Conservation (phyloP, 495 filamentous ascomycete genomes). For the Penicillium herquei region DNA sequence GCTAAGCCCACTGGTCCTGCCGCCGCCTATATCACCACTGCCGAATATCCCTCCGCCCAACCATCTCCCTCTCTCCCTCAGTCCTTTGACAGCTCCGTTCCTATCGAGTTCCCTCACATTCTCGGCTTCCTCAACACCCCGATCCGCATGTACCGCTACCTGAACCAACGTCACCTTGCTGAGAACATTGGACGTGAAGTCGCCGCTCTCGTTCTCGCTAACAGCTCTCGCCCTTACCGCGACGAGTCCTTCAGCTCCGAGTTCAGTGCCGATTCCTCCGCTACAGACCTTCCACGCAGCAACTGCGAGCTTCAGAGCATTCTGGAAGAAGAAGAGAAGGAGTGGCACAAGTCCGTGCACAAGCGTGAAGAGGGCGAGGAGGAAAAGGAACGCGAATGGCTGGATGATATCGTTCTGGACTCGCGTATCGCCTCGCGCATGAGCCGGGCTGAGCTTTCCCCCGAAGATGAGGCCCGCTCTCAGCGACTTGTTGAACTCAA, state of each 20-base stretch:
- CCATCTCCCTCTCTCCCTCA: conserved; percentile 61
- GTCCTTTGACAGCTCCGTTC: conserved; percentile 61
- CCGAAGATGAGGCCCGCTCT: conserved; percentile 66
- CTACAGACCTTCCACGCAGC: conserved; percentile 14
- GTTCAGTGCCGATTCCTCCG: conserved; percentile 19
- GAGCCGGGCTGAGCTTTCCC: conserved; percentile 64
- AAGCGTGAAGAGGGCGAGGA: conserved; percentile 56
- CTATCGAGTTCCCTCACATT: conserved; percentile 80
- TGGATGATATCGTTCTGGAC: conserved; percentile 76
- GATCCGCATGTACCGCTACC: conserved; percentile 79
- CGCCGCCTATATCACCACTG: conserved; percentile 64
- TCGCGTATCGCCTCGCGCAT: conserved; percentile 74
- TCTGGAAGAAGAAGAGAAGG: conserved; percentile 73
- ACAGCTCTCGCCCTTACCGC: conserved; percentile 47
- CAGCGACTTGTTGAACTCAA: conserved; percentile 59
- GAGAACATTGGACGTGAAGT: conserved; percentile 88
- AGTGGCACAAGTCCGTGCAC: conserved; percentile 83
- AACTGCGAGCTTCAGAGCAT: conserved; percentile 66
- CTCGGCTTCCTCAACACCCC: conserved; percentile 93
- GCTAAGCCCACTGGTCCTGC: conserved; percentile 44
- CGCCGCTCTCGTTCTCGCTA: conserved; percentile 76
- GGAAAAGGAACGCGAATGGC: conserved; percentile 66
- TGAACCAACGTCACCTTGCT: conserved; percentile 81
- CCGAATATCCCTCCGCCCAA: conserved; percentile 62
- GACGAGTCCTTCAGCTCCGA: conserved; percentile 29